Percentiles rank a stretch among this genome's conserved stretches.
Conservation (phyloP, 2,329 filamentous ascomycete species). For the Pseudogymnoascus sp. region DNA sequence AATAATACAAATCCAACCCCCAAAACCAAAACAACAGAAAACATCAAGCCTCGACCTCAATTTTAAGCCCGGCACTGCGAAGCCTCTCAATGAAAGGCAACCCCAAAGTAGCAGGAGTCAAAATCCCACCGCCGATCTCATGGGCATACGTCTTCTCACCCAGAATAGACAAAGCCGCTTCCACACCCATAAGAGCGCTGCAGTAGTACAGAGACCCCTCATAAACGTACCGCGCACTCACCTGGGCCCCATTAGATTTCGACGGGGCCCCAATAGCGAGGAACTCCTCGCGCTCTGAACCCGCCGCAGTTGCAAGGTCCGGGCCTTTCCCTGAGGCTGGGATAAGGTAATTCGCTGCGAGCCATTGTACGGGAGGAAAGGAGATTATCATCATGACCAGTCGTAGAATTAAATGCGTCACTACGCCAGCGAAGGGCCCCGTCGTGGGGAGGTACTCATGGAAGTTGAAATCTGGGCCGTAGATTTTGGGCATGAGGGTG, state of each 20-base stretch:
- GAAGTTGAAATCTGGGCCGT: neutral
- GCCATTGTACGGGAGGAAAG: neutral
- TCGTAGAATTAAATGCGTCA: neutral
- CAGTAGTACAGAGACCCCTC: conserved; percentile 9
- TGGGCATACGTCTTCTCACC: conserved; percentile 34
- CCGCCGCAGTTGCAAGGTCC: neutral
- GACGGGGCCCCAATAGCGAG: neutral
- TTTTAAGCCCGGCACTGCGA: neutral
- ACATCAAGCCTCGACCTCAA: neutral
- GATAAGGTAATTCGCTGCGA: neutral
- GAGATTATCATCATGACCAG: neutral
- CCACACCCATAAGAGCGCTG: conserved; percentile 11
- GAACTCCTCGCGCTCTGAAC: neutral
- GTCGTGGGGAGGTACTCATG: conserved; percentile 1
- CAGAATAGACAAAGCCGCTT: conserved; percentile 9
- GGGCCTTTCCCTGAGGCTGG: neutral
- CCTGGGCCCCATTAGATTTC: neutral
- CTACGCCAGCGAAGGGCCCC: neutral
- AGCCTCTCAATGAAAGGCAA: conserved; percentile 13
- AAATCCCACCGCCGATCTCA: conserved; percentile 36
- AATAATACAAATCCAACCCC: neutral
- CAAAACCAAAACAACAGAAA: neutral
- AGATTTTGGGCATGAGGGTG: neutral
- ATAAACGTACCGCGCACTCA: neutral
- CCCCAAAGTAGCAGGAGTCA: conserved; percentile 40